Evolutionary conservation across 208 protist species (phyloP).

Genomic region (Ichthyophonus hoferi): DNA sequence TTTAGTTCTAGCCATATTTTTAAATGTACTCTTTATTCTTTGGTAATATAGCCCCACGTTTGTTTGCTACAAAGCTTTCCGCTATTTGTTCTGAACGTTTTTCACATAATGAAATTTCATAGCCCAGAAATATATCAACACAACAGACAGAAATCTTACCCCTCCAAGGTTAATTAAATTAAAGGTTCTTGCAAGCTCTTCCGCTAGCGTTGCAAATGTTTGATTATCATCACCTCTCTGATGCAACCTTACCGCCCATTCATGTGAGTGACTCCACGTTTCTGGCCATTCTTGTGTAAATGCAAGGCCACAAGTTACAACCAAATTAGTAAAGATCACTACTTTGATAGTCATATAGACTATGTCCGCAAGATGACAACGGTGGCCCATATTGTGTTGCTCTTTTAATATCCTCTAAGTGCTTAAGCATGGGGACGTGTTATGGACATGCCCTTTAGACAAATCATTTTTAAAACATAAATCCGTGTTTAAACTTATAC

Average conservation of each 20-base stretch:
- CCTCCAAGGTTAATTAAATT: background rate
- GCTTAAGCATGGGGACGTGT: too few relatives aligned
- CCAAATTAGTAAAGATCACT: too few relatives aligned
- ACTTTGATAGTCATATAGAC: too few relatives aligned
- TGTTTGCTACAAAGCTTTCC: background rate
- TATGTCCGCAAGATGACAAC: too few relatives aligned
- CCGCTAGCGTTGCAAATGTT: background rate
- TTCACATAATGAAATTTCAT: background rate
- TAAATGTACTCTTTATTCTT: background rate
- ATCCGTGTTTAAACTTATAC: too few relatives aligned
- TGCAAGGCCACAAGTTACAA: too few relatives aligned
- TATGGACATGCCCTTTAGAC: too few relatives aligned
- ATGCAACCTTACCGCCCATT: background rate
- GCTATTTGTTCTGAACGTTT: background rate
- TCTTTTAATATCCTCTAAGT: too few relatives aligned
- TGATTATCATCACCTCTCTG: background rate
- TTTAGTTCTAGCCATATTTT: too few relatives aligned
- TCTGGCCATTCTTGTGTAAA: too few relatives aligned
- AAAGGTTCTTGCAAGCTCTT: background rate
- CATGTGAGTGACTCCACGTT: background rate
- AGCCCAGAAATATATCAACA: background rate
- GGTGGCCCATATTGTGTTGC: too few relatives aligned
- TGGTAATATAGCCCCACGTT: background rate
- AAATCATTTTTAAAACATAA: too few relatives aligned
- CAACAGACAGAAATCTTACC: background rate